These are phyloP conservation scores for Dendrocalamus sinicus DNA, from an alignment of 176 grass and related monocot genomes.

Conservation along the genomic window DNA sequence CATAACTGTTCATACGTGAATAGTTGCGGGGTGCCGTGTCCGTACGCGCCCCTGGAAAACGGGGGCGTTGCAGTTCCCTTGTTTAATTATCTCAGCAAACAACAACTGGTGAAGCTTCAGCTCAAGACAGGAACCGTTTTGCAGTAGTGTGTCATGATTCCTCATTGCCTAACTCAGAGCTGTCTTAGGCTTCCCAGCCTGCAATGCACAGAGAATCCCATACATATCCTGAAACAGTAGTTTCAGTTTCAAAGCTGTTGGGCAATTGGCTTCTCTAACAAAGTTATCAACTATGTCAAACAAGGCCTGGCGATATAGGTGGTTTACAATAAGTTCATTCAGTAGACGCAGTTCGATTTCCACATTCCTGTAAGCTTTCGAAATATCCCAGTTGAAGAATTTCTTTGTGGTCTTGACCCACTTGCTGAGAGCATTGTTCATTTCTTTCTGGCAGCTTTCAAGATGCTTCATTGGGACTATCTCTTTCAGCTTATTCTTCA, in stretches of 20 bases:
- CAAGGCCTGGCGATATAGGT: slow-evolving; percentile 45
- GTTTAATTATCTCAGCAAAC: slow-evolving; percentile 48
- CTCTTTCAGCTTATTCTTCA: slow-evolving; percentile 48
- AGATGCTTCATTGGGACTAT: slow-evolving; percentile 39
- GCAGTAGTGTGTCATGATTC: slow-evolving; percentile 36
- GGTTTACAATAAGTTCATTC: slow-evolving; percentile 47
- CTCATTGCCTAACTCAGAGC: slow-evolving; percentile 46
- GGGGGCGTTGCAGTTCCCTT: too few relatives aligned
- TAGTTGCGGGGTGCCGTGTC: too few relatives aligned
- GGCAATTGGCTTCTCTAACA: slow-evolving; percentile 35
- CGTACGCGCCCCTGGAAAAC: too few relatives aligned
- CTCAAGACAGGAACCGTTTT: slow-evolving; percentile 44
- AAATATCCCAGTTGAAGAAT: slow-evolving; percentile 52
- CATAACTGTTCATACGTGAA: too few relatives aligned
- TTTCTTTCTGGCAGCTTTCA: slow-evolving; percentile 48
- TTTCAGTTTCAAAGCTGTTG: slow-evolving; percentile 31
- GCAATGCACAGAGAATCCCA: slow-evolving; percentile 36
- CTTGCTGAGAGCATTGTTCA: slow-evolving; percentile 35
- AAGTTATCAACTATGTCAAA: slow-evolving; percentile 58
- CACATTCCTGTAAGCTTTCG: slow-evolving; percentile 48
- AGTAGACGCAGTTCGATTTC: slow-evolving; percentile 41
- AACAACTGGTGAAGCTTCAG: slow-evolving; percentile 48
- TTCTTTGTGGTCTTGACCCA: slow-evolving; percentile 45
- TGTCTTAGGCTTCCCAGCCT: slow-evolving; percentile 40
- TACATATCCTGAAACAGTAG: slow-evolving; percentile 47